Evolutionary conservation across 2,329 filamentous ascomycete genomes (phyloP).

Genomic region (Fusarium annulatum): DNA sequence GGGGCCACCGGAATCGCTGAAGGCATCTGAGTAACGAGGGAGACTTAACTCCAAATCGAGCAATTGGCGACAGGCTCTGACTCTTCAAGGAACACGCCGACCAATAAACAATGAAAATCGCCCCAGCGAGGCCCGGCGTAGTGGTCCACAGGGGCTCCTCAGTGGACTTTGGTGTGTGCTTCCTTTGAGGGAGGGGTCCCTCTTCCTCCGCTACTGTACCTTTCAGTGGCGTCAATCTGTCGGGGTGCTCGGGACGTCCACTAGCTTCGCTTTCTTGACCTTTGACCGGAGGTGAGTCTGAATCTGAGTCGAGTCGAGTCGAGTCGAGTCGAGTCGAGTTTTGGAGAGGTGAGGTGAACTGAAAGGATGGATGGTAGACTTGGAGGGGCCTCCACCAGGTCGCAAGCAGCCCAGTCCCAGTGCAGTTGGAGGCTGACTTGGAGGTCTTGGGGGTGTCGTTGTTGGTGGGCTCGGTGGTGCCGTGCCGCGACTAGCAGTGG

Average conservation of each 20-base stretch:
- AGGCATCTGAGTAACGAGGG: conserved; percentile 45
- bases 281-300: conserved; percentile 24
- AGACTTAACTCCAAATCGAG: conserved; percentile 37
- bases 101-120: conserved; percentile 32
- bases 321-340: neutral
- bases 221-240: conserved; percentile 32
- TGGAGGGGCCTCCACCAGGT: neutral
- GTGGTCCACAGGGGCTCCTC: conserved; percentile 42
- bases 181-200: conserved; percentile 16
- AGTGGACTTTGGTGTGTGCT: conserved; percentile 31
- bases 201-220: neutral
- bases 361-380: neutral
- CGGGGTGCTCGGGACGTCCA: conserved; percentile 21
- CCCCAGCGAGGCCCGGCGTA: conserved; percentile 41
- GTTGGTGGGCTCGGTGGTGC: conserved; percentile 33
- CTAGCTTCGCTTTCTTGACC: conserved; percentile 2
- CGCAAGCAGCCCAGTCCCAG: conserved; percentile 14
- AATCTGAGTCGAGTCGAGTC: neutral
- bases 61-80: conserved; percentile 30
- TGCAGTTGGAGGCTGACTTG: conserved; percentile 28
- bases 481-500: conserved; percentile 33
- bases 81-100: conserved; percentile 15
- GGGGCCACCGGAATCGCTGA: conserved; percentile 46
- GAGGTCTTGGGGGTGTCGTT: conserved; percentile 12
- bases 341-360: neutral